Evolutionary conservation across 2,329 filamentous ascomycete genomes (phyloP), one percentile per base, ranked within the genome.

Genomic region (Aspergillus persii): DNA sequence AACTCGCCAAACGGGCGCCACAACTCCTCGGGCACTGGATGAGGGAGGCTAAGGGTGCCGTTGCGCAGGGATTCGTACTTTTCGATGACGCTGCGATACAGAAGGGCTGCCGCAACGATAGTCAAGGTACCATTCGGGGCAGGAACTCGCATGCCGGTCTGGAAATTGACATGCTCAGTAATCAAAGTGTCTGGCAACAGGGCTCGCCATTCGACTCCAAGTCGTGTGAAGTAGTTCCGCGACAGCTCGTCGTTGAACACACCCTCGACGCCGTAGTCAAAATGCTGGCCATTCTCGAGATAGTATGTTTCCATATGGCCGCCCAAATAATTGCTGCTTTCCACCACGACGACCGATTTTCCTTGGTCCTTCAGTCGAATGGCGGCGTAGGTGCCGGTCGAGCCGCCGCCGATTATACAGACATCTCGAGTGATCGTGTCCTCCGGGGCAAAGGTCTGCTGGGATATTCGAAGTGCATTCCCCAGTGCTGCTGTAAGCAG

Each of bases 41-140:
- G 63, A 0, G 80, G 77, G 0, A 82, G 69, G 26, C 80, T 77
- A 58, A 80, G 67, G 4, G 48, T 18, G 6, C 59, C 57, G 5
- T 53, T 51, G 5, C 54, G 18, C 4, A 63, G 53, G 7, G 53
- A 63, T 8, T 54, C 41, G 51, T 55, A 66, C 11, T 63, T 54
- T 8, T 61, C 36, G 7, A 65, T 56, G 2, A 61, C 59, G 3
- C 8, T 18, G 8, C 63, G 61, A 39, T 65, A 65, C 0, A 51
- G n/a, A 5, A 53, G 8, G 0, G 59, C 55, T 1, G 54, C 59
- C 18, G 58, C 56, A 5, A 36, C 5, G 0, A 61, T 48, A 0
- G 27, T 57, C 0, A 52, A 54, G 26, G 55, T 60, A 18, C 12
- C 61, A 46, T 11, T 47, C 12, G 48, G 59, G 49, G 57, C 66